These are phyloP conservation scores for Cardamine chenopodiifolia DNA, from an alignment of 345 rosid species.

Conservation along the genomic window DNA sequence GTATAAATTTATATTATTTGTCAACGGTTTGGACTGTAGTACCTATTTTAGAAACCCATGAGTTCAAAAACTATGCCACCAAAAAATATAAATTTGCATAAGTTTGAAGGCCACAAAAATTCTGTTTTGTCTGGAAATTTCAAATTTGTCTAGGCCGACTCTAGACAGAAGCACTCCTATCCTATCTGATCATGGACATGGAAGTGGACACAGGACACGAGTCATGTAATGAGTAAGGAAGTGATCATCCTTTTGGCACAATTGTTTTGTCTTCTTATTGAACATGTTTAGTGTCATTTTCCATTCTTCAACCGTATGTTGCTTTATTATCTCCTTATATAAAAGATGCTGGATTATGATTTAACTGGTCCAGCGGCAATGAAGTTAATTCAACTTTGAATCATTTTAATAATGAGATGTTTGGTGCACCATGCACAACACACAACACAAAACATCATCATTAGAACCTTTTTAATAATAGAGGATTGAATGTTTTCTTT, in stretches of 20 bases:
- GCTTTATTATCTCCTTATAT: neutral
- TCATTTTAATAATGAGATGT: neutral
- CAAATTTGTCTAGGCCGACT: neutral
- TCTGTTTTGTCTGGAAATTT: neutral
- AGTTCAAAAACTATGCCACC: no score
- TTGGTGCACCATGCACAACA: slow-evolving; percentile 9
- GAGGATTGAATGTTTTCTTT: neutral
- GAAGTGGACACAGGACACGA: neutral
- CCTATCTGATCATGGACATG: neutral
- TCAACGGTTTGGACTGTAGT: no score
- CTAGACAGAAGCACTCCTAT: neutral
- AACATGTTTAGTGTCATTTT: neutral
- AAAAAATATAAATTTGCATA: neutral
- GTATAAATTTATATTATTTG: no score
- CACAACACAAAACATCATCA: slow-evolving; percentile 1
- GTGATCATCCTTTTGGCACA: neutral
- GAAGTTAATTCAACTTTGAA: neutral
- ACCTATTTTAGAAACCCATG: no score
- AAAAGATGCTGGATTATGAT: neutral
- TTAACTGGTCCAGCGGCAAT: neutral
- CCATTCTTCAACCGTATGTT: neutral
- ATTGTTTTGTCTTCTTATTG: neutral
- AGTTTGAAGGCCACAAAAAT: neutral
- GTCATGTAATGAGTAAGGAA: neutral
- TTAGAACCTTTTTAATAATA: neutral